A percentile compares a stretch with the other conserved stretches of the same genome.
These are phyloP conservation scores for Yamadazyma diospyri DNA, from an alignment of 1,139 yeast species.

Conservation along the genomic window DNA sequence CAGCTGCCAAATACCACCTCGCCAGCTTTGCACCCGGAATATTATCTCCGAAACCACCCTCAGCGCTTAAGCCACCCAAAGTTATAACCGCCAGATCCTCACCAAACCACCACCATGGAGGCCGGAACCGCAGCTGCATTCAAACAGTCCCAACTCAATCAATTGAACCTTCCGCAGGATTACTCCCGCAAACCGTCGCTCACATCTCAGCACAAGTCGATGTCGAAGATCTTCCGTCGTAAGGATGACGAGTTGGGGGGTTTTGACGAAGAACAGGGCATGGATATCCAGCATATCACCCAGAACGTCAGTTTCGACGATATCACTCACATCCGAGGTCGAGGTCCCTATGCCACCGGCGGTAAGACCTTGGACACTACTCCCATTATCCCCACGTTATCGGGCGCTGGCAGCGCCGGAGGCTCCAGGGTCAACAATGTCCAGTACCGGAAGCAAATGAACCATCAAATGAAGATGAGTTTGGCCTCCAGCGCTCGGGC, in stretches of 20 bases:
- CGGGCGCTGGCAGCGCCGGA: conserved; percentile 17
- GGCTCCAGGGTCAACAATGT: conserved; percentile 39
- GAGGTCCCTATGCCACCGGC: conserved; percentile 56
- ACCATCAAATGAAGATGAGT: conserved; percentile 61
- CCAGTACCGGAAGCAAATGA: conserved; percentile 67
- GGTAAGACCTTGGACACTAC: conserved; percentile 50
- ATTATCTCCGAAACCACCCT: too few species aligned
- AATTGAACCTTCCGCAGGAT: conserved; percentile 9
- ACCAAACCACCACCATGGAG: too few species aligned
- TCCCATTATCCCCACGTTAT: conserved; percentile 70
- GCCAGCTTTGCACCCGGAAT: too few species aligned
- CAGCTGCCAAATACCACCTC: too few species aligned
- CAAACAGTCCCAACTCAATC: conserved; percentile 10
- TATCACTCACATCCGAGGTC: conserved; percentile 56
- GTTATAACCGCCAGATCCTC: too few species aligned
- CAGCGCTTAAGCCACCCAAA: too few species aligned
- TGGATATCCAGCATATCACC: conserved; percentile 41
- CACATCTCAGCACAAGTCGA: conserved; percentile 38
- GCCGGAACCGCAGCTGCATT: conserved; percentile 12
- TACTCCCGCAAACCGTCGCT: conserved; percentile 35
- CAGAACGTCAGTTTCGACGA: conserved; percentile 58
- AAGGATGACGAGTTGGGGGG: conserved; percentile 25
- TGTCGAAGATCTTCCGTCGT: conserved; percentile 44
- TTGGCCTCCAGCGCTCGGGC: conserved; percentile 48
- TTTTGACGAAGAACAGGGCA: conserved; percentile 52